Base-by-base conservation (phyloP, 225 moss, liverwort and hornwort species). In the Sphagnum contortum region DNA sequence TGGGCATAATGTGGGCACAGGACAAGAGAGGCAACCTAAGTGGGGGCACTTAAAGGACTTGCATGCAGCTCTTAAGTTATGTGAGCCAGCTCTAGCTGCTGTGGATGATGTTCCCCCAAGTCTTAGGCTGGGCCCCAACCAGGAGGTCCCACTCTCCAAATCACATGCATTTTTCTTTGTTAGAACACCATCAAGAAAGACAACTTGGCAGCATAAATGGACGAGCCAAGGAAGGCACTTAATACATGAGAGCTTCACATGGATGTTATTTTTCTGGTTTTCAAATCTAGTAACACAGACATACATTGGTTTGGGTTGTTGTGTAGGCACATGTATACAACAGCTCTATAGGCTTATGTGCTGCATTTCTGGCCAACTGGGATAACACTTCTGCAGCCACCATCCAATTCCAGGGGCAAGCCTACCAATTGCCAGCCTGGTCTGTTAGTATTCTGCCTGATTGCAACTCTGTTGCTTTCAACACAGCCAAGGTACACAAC, bases 381-480 rank as follows among this genome's bases (percentile, higher is more conserved):
- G 68, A 62, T 50, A 49, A 4, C 8, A 62, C 11, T 55, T 74
- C 66, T 7, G 60, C 45, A 14, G 58, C 67, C 51, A 66, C 46
- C 4, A 88, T 90, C 62, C 69, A 74, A 57, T 91, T 87, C n/a
- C 79, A 82, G 56, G 80, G 87, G 48, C 62, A 63, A 5, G 69
- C 62, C 8, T 83, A 85, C 47, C 79, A 87, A 59, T 48, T 91
- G 9, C 89, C 87, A 3, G 72, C 91, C 3, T 91, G 87, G 91
- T 94, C 94, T 7, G 85, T 94, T 11, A 94, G 88, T 72, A 83
- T 94, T 29, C 82, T 94, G 50, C 89, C 88, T 9, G 83, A 91
- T 2, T 94, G 94, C 79, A 81, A 70, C 70, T 71, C 46, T 12
- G 87, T 83, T 47, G 78, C 75, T 4, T 91, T 79, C 66, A 94